phyloP scores from a whole-genome alignment of 176 grass and related monocot genomes.

The Leersia perrieri region DNA sequence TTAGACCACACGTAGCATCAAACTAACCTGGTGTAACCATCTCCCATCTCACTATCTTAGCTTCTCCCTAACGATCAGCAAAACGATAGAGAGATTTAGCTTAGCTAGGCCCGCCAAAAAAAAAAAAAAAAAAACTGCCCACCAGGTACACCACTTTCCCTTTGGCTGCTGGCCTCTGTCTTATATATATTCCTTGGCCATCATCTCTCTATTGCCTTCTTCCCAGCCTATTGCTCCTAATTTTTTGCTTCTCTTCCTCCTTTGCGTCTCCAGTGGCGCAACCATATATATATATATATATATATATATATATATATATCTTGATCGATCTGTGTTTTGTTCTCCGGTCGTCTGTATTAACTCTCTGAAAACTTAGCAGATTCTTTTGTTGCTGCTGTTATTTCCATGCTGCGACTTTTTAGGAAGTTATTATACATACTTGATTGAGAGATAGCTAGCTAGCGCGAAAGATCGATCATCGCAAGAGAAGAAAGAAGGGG shows the following conservation, averaged over 20 bases:
- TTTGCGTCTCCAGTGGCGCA: conserved; percentile 6
- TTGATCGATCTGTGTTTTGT: conserved; percentile 18
- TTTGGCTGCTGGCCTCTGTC: conserved; percentile 6
- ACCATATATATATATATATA: conserved; percentile 3
- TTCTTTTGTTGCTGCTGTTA: conserved; percentile 30
- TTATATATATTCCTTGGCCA: conserved; percentile 42
- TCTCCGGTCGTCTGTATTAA: neutral
- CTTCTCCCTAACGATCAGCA: conserved; percentile 70
- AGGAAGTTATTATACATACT: neutral
- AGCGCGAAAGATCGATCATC: conserved; percentile 5
- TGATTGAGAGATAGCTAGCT: neutral
- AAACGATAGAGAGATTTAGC: conserved; percentile 18
- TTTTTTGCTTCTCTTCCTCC: neutral
- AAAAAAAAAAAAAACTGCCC: neutral
- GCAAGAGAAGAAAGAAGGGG: conserved; percentile 5
- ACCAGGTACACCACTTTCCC: conserved; percentile 36
- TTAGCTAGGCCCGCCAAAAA: neutral
- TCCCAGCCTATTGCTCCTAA: conserved; percentile 19
- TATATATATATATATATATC: conserved; percentile 5
- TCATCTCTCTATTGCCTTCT: conserved; percentile 38
- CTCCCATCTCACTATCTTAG: conserved; percentile 77
- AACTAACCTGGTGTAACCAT: conserved; percentile 89
- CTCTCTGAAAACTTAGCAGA: neutral
- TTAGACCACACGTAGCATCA: conserved; percentile 92
- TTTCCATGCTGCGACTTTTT: conserved; percentile 27